These are phyloP conservation scores for Serendipita indica DNA, from an alignment of 768 basidiomycete species.

Conservation along the genomic window DNA sequence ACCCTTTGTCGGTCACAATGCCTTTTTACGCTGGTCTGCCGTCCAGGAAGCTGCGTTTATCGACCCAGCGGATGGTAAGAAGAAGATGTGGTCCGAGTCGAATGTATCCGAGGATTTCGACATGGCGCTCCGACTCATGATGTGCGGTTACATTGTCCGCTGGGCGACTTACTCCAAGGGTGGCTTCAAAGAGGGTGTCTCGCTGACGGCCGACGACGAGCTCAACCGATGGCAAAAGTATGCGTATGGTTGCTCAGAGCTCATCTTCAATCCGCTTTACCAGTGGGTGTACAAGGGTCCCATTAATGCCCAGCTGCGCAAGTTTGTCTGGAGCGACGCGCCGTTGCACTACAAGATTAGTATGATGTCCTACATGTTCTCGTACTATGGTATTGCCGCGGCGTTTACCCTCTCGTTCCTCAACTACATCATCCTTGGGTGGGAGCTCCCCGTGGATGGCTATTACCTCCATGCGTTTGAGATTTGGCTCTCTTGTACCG, in stretches of 20 bases:
- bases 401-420: constrained; percentile 19
- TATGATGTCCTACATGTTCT: constrained; percentile 11
- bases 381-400: constrained; percentile 17
- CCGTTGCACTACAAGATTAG: constrained; percentile 12
- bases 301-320: constrained; percentile 18
- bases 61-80: constrained; percentile 46
- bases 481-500: constrained; percentile 16
- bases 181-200: constrained; percentile 29
- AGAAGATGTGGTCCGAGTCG: constrained; percentile 69
- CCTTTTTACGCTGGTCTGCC: constrained; percentile 80
- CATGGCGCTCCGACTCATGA: constrained; percentile 53
- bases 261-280: constrained; percentile 25
- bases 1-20: constrained; percentile 78
- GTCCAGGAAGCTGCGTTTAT: constrained; percentile 72
- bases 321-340: constrained; percentile 9
- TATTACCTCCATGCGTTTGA: constrained; percentile 15
- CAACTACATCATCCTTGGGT: constrained; percentile 22
- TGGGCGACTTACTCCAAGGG: constrained; percentile 26
- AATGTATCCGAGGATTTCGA: constrained; percentile 79
- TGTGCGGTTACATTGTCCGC: constrained; percentile 15
- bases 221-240: constrained; percentile 29
- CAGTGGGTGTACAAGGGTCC: constrained; percentile 23
- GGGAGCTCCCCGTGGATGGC: constrained; percentile 16
- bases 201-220: constrained; percentile 28
- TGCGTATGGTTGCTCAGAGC: constrained; percentile 19